Evolutionary conservation across 1,284 basidiomycete genomes (phyloP).

Genomic region (Lentinus polychrous): DNA sequence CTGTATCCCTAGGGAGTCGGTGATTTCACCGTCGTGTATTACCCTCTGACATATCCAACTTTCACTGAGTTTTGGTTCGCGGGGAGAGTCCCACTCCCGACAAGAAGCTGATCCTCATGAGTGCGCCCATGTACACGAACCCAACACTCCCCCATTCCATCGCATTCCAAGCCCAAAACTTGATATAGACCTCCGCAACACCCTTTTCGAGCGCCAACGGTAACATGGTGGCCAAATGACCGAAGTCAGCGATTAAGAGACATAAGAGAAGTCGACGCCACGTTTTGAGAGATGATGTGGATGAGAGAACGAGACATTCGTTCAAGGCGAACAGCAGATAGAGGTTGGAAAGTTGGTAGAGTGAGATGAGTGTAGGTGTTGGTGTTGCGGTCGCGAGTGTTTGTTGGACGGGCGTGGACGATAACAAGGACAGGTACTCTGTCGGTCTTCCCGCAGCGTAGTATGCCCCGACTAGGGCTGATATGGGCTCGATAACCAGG

Average conservation of each 20-base stretch:
- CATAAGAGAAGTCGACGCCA: slow-evolving; percentile 39
- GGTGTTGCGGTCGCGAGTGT: slow-evolving; percentile 13
- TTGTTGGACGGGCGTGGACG: slow-evolving; percentile 17
- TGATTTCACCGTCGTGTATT: too few species aligned
- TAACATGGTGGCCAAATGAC: slow-evolving; percentile 40
- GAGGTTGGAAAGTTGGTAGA: slow-evolving; percentile 44
- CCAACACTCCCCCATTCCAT: slow-evolving; percentile 51
- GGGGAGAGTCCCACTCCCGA: slow-evolving; percentile 24
- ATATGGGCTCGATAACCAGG: slow-evolving; percentile 44
- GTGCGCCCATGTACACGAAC: slow-evolving; percentile 42
- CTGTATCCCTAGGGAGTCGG: too few species aligned
- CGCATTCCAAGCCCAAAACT: slow-evolving; percentile 39
- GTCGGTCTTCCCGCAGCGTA: slow-evolving; percentile 35
- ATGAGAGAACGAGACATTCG: slow-evolving; percentile 43
- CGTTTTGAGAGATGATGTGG: slow-evolving; percentile 32
- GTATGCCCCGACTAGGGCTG: slow-evolving; percentile 41
- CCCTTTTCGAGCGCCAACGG: slow-evolving; percentile 36
- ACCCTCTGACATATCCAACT: too few species aligned
- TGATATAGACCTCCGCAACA: slow-evolving; percentile 29
- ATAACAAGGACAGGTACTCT: slow-evolving; percentile 36
- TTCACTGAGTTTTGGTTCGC: neutral
- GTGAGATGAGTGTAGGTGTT: slow-evolving; percentile 32
- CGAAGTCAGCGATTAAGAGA: slow-evolving; percentile 43
- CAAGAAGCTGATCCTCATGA: slow-evolving; percentile 33
- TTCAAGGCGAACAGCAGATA: slow-evolving; percentile 49